Evolutionary conservation across 2,329 filamentous ascomycete genomes (phyloP), one percentile per base, ranked within the genome.

Genomic region (Raffaelea ambrosiae): DNA sequence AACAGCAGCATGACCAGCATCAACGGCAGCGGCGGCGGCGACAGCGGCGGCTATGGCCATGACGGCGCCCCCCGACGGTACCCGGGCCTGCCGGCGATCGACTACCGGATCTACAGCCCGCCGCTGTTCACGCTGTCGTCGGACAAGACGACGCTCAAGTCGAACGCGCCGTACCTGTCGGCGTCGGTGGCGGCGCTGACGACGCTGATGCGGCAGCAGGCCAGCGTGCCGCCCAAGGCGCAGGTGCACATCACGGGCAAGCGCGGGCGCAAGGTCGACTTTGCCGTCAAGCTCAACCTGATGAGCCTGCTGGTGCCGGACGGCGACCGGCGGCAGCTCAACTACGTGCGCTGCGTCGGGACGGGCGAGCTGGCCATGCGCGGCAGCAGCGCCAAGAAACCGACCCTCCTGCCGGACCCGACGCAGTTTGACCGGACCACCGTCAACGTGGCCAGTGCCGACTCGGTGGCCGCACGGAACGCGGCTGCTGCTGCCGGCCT

Each of bases 201-300:
- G 4, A 59, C 68, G 4, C 62, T 79, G 20, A 57, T 79, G 22
- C 69, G 71, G 33, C 57, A 62, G 29, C 70, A 77, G 48, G 69
- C 73, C 14, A 69, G 69, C 1, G 63, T 79, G 0, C 76, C 76
- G 19, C 76, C 76, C 7, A 79, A 79, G 56, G 74, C 72, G 0
- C 66, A 72, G 51, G 66, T 79, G 20, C 66, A 70, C 46, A 67
- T 79, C 46, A 63, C 63, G 3, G 76, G 76, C 40, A 68, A 61
- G 29, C 67, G 69, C 26, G 63, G 65, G n/a, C 58, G 61, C 49
- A 62, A 57, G 52, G 55, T 72, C 29, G 75, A 79, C 58, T 79
- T 80, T 54, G 66, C 71, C 48, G 59, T 79, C 50, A 72, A 69
- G 55, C 61, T 79, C 39, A 79, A 79, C 57, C 62, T 78, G 18